These are phyloP conservation scores for Coemansia sp. DNA, from an alignment of 371 early-diverging fungal genomes.

Conservation along the genomic window DNA sequence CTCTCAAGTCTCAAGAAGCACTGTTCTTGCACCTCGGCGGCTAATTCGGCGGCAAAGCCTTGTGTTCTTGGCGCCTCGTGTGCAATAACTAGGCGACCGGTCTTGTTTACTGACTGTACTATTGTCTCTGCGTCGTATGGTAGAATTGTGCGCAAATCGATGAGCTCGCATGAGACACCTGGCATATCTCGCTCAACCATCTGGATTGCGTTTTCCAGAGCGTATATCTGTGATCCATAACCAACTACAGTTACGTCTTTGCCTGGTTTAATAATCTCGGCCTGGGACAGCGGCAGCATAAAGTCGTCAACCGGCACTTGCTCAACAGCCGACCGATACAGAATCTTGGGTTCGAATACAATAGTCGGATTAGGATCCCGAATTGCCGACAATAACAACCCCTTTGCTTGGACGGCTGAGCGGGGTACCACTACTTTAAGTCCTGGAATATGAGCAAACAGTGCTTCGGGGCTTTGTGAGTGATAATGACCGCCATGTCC, in stretches of 20 bases:
- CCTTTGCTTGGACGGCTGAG: slow-evolving; percentile 95
- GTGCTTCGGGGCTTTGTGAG: slow-evolving; percentile 93
- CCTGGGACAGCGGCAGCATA: slow-evolving; percentile 88
- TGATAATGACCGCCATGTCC: slow-evolving; percentile 98
- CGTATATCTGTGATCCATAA: slow-evolving; percentile 93
- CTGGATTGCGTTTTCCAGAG: slow-evolving; percentile 86
- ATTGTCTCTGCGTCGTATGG: slow-evolving; percentile 96
- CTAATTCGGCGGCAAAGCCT: slow-evolving; percentile 95
- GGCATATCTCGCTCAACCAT: slow-evolving; percentile 85
- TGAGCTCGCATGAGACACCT: slow-evolving; percentile 88
- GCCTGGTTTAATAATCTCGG: slow-evolving; percentile 87
- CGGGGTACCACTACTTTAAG: slow-evolving; percentile 93
- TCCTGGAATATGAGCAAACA: slow-evolving; percentile 95
- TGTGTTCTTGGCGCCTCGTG: slow-evolving; percentile 94
- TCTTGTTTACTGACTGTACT: slow-evolving; percentile 90
- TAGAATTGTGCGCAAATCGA: slow-evolving; percentile 88
- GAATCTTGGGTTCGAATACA: slow-evolving; percentile 95
- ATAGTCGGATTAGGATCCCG: slow-evolving; percentile 93
- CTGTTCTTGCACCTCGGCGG: slow-evolving; percentile 85
- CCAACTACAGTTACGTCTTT: slow-evolving; percentile 91
- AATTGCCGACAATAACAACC: slow-evolving; percentile 87
- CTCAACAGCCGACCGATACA: slow-evolving; percentile 95
- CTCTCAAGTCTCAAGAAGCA: slow-evolving; percentile 82
- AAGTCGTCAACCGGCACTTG: slow-evolving; percentile 94
- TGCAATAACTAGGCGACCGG: slow-evolving; percentile 89